Base-by-base conservation (phyloP, 2,329 filamentous ascomycete genomes). In the Ophiostoma perfectum region DNA sequence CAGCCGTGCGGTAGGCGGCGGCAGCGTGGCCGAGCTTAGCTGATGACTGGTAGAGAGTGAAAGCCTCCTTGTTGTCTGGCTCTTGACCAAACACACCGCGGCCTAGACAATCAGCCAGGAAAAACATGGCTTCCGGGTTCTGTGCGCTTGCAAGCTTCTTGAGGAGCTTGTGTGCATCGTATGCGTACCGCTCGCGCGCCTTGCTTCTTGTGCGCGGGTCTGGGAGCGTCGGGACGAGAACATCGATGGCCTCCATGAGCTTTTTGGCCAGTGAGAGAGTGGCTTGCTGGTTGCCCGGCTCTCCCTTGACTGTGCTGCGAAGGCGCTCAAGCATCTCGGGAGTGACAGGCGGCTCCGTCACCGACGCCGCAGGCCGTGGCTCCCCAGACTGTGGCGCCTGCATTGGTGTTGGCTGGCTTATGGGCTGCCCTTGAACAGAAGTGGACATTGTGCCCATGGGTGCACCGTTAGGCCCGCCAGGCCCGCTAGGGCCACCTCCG, bases 1-100 rank as follows among this genome's bases (percentile, higher is more conserved):
- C 94, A 0, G 95, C 95, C 39, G 95, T 96, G 67, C 95, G 87
- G 77, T 98, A 99, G 0, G 95, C 95, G 41, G 92, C 91, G 67
- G 90, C 89, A 1, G 91, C 85, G 77, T 99, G 93, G 0, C 92
- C 92, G 12, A 89, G 80, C 80, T 98, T 99, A 0, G 95, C 95
- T 2, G 94, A 93, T 9, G 92, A 93, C 78, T 97, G 93, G 74
- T 99, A 99, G 9, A 98, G 82, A 1, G 87, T 89, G 77, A 97
- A 99, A 0, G 95, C 95, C 79, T 98, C 93, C 75, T 96, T 97
- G 66, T 90, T 87, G 74, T 98, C 94, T 0, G 88, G 83, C 73
- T 94, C 89, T 12, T 91, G 80, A 5, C 93, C 92, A 36, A 98
- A 85, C 8, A 86, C 80, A 4, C 94, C 93, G 72, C 90, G 88